Evolutionary conservation across 2,329 filamentous ascomycete species (phyloP).

Genomic region (Aureobasidium sp.): DNA sequence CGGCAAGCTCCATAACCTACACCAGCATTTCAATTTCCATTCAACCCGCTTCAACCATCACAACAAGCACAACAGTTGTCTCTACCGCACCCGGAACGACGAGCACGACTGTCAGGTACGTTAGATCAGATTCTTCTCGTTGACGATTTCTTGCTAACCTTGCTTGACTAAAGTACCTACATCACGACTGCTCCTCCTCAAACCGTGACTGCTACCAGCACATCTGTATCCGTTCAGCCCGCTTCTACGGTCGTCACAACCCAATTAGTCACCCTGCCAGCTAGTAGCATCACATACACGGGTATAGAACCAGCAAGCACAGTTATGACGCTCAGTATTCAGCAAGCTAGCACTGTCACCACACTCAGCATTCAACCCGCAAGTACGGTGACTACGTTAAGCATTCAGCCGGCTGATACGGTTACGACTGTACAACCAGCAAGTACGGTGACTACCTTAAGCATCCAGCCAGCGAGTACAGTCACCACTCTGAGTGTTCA

Average conservation of each 20-base stretch:
- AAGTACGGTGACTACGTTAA: not conserved
- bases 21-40: not conserved
- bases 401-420: not conserved
- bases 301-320: not conserved
- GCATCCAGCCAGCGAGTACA: not conserved
- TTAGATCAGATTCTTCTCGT: too few species aligned
- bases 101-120: not conserved
- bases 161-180: not conserved
- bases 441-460: not conserved
- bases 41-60: not conserved
- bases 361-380: not conserved
- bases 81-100: slow-evolving; percentile 1
- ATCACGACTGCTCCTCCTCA: not conserved
- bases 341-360: not conserved
- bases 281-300: not conserved
- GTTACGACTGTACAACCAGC: not conserved
- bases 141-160: not conserved
- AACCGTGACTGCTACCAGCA: slow-evolving; percentile 1
- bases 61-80: not conserved
- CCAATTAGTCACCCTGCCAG: not conserved
- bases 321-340: not conserved
- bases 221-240: not conserved
- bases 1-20: not conserved
- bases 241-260: not conserved
- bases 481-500: not conserved